These are phyloP conservation scores for Ophiostoma piceae DNA, from an alignment of 2,329 filamentous ascomycete species.

Conservation along the genomic window DNA sequence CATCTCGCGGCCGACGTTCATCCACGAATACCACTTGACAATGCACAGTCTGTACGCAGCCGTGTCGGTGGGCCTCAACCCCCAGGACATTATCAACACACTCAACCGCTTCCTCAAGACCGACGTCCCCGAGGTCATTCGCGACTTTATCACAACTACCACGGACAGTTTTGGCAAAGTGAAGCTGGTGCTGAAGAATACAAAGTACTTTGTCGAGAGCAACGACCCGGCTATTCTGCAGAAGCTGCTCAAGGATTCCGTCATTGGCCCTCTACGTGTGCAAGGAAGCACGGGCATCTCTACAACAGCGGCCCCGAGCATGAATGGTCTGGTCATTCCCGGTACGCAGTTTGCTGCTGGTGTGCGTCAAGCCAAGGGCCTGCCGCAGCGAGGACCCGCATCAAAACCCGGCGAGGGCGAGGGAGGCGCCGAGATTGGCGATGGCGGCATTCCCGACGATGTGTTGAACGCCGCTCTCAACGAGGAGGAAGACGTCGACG, in stretches of 20 bases:
- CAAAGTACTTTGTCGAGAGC: constrained; percentile 89
- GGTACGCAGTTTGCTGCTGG: constrained; percentile 91
- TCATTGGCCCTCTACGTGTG: constrained; percentile 74
- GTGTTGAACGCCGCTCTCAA: constrained; percentile 45
- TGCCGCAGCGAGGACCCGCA: constrained; percentile 16
- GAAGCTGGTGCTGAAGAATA: constrained; percentile 89
- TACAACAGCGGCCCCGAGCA: constrained; percentile 76
- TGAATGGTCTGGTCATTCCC: constrained; percentile 83
- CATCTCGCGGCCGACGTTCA: constrained; percentile 77
- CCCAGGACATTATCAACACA: constrained; percentile 82
- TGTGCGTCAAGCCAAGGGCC: constrained; percentile 62
- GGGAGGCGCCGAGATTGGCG: neutral
- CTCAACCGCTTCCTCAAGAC: constrained; percentile 87
- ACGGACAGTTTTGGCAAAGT: constrained; percentile 93
- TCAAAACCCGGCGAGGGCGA: neutral
- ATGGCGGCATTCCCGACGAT: constrained; percentile 39
- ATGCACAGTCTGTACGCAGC: constrained; percentile 92
- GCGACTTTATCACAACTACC: constrained; percentile 69
- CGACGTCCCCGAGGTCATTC: constrained; percentile 73
- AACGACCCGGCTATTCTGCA: constrained; percentile 82
- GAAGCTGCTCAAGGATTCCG: constrained; percentile 74
- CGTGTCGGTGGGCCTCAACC: constrained; percentile 86
- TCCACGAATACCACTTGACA: constrained; percentile 91
- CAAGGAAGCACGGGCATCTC: constrained; percentile 63
- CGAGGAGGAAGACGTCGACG: constrained; percentile 75